Evolutionary conservation across 768 basidiomycete species (phyloP).

Genomic region (Kwoniella sp.): DNA sequence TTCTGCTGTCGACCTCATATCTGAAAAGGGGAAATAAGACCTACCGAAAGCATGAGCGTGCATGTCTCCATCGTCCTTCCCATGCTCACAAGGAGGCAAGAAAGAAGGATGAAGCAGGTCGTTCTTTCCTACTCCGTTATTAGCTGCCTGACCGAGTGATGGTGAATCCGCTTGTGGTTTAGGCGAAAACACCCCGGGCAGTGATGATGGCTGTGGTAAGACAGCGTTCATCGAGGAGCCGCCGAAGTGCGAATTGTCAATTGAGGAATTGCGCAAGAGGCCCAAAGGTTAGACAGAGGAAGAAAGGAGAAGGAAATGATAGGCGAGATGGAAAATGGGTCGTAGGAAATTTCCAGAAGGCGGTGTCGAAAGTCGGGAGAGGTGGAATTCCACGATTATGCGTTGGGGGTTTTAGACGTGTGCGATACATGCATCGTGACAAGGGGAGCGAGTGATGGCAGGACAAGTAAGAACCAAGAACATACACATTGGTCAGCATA

Average conservation of each 20-base stretch:
- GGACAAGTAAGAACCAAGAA: background rate
- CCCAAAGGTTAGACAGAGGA: background rate
- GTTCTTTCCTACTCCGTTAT: constrained; percentile 23
- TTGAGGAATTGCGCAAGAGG: background rate
- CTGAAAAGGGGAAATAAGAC: constrained; percentile 12
- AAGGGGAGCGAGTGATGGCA: background rate
- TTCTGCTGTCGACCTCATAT: background rate
- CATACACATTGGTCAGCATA: background rate
- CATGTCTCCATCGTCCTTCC: constrained; percentile 34
- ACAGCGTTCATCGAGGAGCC: background rate
- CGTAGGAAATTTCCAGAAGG: constrained; percentile 17
- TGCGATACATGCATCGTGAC: too few relatives aligned
- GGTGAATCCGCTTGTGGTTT: constrained; percentile 11
- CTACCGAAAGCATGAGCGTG: constrained; percentile 51
- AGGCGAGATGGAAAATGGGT: background rate
- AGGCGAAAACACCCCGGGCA: constrained; percentile 24
- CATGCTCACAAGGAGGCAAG: constrained; percentile 47
- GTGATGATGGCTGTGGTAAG: constrained; percentile 16
- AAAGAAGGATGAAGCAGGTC: constrained; percentile 44
- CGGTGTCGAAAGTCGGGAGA: constrained; percentile 1
- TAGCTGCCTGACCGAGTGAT: background rate
- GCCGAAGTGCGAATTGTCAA: background rate
- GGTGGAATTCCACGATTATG: background rate
- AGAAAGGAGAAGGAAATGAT: constrained; percentile 1
- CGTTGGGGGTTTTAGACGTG: too few relatives aligned